Conservation (phyloP, 805 yeast genomes). For the Metschnikowia picachoensis region DNA sequence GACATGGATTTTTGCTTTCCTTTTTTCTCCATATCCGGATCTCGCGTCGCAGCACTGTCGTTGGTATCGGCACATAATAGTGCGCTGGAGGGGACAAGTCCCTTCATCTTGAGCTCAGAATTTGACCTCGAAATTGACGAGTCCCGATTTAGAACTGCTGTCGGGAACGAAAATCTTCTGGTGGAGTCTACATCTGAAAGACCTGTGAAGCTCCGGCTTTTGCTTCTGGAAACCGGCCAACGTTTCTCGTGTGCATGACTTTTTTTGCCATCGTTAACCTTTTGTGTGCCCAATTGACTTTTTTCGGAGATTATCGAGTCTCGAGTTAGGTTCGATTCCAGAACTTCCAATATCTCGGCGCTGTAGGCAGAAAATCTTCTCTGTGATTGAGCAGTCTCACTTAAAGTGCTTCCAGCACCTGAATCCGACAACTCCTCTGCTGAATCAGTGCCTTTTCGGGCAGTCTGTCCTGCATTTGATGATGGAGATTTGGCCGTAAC, state of each 20-base stretch:
- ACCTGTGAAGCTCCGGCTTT: background rate
- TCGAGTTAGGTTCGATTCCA: constrained; percentile 2
- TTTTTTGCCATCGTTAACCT: background rate
- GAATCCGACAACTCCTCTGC: too few relatives aligned
- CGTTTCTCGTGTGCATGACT: background rate
- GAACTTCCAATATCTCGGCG: background rate
- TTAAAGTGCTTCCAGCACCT: background rate
- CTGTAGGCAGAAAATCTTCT: constrained; percentile 7
- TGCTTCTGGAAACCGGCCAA: background rate
- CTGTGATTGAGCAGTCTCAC: background rate
- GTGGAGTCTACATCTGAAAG: background rate
- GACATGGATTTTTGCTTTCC: constrained; percentile 22
- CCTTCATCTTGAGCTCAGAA: constrained; percentile 16
- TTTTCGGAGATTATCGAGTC: background rate
- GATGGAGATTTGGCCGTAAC: background rate
- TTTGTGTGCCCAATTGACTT: background rate
- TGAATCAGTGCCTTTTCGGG: background rate
- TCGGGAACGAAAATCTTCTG: background rate
- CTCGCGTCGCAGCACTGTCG: constrained; percentile 2
- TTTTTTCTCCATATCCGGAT: constrained; percentile 8
- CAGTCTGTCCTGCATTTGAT: background rate
- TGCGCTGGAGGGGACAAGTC: constrained; percentile 13
- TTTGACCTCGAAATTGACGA: constrained; percentile 15
- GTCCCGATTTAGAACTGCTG: background rate
- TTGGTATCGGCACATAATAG: constrained; percentile 9